Evolutionary conservation across 345 rosid genomes (phyloP).

Genomic region (Schrenkiella parvula): DNA sequence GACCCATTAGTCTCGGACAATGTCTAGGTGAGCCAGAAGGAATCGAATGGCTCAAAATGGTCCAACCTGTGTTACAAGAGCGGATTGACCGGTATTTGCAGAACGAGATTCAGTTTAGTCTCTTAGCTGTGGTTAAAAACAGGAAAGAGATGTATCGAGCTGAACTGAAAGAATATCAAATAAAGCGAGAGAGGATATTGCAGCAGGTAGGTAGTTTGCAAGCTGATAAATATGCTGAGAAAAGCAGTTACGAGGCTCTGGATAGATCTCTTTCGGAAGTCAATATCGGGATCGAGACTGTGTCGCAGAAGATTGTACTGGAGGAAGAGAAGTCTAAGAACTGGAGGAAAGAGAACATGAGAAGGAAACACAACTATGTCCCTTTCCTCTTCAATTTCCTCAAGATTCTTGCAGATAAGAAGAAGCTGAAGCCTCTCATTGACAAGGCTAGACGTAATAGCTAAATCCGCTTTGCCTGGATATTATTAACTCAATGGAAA

Average conservation of each 20-base stretch:
- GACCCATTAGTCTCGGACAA: constrained; percentile 36
- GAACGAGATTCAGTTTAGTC: constrained; percentile 33
- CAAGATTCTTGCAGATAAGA: constrained; percentile 36
- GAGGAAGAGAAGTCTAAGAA: constrained; percentile 36
- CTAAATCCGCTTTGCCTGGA: neutral
- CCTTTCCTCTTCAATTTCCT: constrained; percentile 39
- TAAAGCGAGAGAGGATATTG: constrained; percentile 32
- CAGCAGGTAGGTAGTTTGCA: constrained; percentile 41
- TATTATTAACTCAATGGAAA: neutral
- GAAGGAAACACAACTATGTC: constrained; percentile 36
- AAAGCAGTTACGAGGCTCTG: constrained; percentile 34
- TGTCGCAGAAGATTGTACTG: constrained; percentile 37
- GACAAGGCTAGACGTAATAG: constrained; percentile 23
- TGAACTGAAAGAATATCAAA: constrained; percentile 33
- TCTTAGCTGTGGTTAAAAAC: constrained; percentile 33
- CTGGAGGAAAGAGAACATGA: constrained; percentile 34
- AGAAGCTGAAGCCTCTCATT: constrained; percentile 34
- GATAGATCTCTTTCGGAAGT: constrained; percentile 33
- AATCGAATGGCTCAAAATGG: constrained; percentile 32
- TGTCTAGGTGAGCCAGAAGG: constrained; percentile 28
- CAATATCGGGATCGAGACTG: constrained; percentile 28
- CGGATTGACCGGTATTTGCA: constrained; percentile 15
- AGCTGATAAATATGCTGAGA: constrained; percentile 44
- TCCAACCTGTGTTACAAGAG: constrained; percentile 33
- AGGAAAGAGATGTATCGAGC: constrained; percentile 33